Conservation (phyloP, 192 early-diverging fungal species). For the Podila epicladia region DNA sequence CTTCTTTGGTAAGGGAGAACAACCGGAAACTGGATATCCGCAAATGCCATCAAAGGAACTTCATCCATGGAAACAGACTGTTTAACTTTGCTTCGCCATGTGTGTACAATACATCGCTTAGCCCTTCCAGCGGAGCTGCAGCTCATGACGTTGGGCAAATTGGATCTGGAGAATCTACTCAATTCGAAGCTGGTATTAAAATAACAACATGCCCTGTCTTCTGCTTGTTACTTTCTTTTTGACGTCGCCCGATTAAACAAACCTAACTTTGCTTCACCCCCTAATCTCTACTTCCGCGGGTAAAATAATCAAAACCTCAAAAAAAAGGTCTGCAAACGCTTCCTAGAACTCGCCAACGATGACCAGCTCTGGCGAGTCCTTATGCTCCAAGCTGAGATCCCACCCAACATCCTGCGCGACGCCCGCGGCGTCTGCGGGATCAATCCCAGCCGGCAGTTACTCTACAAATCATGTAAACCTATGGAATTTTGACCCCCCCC, state of each 20-base stretch:
- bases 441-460: neutral
- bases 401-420: slow-evolving; percentile 8
- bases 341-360: slow-evolving; percentile 24
- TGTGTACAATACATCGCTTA: neutral
- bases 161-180: slow-evolving; percentile 12
- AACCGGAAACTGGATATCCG: too few species aligned
- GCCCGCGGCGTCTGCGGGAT: slow-evolving; percentile 10
- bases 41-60: neutral
- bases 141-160: slow-evolving; percentile 17
- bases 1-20: slow-evolving; percentile 5
- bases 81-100: neutral
- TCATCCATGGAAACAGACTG: neutral
- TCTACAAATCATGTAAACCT: slow-evolving; percentile 8
- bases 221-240: too few species aligned
- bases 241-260: neutral
- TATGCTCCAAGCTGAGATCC: neutral
- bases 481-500: too few species aligned
- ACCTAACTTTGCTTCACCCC: neutral
- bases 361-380: slow-evolving; percentile 32
- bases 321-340: slow-evolving; percentile 18
- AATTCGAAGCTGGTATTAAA: slow-evolving; percentile 12
- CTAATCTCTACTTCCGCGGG: too few species aligned
- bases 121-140: slow-evolving; percentile 34
- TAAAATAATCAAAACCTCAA: too few species aligned
- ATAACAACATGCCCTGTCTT: too few species aligned